Base-by-base conservation (phyloP, 2,329 filamentous ascomycete species). In the Botrytis fabae region DNA sequence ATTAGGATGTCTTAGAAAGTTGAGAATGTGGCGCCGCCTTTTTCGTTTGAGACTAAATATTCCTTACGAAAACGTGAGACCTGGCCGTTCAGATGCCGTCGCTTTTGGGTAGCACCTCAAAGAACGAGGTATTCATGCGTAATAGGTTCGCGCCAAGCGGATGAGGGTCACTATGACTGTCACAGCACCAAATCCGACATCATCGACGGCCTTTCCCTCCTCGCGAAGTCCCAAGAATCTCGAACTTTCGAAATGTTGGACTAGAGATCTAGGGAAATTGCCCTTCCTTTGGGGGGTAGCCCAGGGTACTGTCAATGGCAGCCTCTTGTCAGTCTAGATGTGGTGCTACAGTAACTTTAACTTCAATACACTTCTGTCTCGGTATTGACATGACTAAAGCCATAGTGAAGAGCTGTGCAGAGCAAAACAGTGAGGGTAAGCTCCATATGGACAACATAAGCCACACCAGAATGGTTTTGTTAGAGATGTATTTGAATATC, bases 21-120 rank as follows among this genome's bases (percentile, higher is more conserved):
- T 63, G 60, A 65, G 60, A 71, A 64, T 71, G 69, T 59, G 69
- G 44, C 60, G 44, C 64, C 40, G 51, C n/a, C 42, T 46, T 71
- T 60, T n/a, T 54, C 10, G 44, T n/a, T 62, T 48, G 54, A 57
- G 20, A 25, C n/a, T 40, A 38, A 38, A 69, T 28, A 12, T 32
- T 38, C 46, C 42, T 44, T 62, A 6, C 48, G 48, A 32, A 35
- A 28, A 60, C 54, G 22, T n/a, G 14, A 44, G 54, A 70, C 32
- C 57, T 63, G 20, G 5, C 10, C 12, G 28, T 40, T 51, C 35
- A 38, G 44, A 65, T 66, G 1, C 42, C 25, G 62, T 46, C 10
- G 40, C 6, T 40, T 61, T 61, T 61, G 32, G 6, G 14, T 38
- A 54, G 59, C 42, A 28, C 40, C 59, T 51, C 4, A 63, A 16